Base-by-base conservation (phyloP, 768 basidiomycete genomes). In the Tulasnella sp. region DNA sequence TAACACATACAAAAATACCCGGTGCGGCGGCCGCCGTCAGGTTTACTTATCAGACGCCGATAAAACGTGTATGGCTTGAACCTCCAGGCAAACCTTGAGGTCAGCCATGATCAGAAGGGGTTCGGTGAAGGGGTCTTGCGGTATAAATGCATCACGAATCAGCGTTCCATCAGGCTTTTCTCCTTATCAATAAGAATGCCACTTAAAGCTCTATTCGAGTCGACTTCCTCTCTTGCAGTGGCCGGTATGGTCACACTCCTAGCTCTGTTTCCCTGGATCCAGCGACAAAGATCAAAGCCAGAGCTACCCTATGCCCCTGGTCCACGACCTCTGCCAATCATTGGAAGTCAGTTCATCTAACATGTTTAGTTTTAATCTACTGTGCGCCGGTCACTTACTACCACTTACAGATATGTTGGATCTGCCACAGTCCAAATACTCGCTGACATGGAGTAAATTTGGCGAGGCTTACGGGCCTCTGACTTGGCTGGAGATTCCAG, bases 351-450 rank as follows among this genome's bases (percentile, higher is more conserved):
- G 64, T 7, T 40, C 5, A 19, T 32, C 64, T n/a, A 1, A 0
- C 32, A 7, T n/a, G 6, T n/a, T n/a, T 42, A 1, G 32, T 26
- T 12, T 35, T 26, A 8, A 26, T 29, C 22, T 39, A 12, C 5
- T 39, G 1, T n/a, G n/a, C 16, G 35, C 8, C 16, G 1, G 1
- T 3, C 19, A 34, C 19, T 16, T 6, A 67, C 7, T 19, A 32
- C 35, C 7, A 7, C n/a, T 8, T 14, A 32, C 32, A 59, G 52
- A 59, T 29, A 17, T 59, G 9, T 29, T 59, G 88, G 63, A 71
- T 19, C 32, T 71, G 17, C 70, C 70, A 12, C 47, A 36, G 19
- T 62, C 47, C 9, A 19, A 7, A 16, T 36, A n/a, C 29, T 32
- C 36, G 22, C 1, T 71, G 7, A 14, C 34, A 1, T 72, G 64